A percentile compares a stretch with the other conserved stretches of the same genome.
Conservation (phyloP, 2,329 filamentous ascomycete genomes). For the Pseudogymnoascus sp. region DNA sequence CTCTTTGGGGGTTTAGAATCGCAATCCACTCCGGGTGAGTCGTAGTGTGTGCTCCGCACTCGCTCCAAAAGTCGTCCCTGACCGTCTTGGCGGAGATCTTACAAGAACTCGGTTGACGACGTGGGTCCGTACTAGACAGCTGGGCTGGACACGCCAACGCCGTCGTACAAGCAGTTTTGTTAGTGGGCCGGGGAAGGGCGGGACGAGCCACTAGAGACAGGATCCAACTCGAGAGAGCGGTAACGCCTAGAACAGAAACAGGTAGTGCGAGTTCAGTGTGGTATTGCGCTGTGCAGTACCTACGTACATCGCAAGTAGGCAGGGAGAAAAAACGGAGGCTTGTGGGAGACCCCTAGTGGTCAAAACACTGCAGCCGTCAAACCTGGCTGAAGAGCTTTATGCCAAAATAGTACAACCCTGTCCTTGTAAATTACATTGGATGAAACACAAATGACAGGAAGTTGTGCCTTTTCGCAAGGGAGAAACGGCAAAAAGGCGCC, state of each 20-base stretch:
- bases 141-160: neutral
- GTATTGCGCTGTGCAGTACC: neutral
- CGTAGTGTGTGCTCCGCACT: constrained; percentile 3
- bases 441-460: neutral
- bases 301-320: neutral
- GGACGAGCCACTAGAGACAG: constrained; percentile 3
- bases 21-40: neutral
- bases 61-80: neutral
- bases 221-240: neutral
- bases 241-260: constrained; percentile 4
- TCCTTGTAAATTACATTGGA: constrained; percentile 3
- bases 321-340: neutral
- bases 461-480: neutral
- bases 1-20: neutral
- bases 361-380: neutral
- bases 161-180: neutral
- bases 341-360: neutral
- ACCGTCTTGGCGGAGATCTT: constrained; percentile 5
- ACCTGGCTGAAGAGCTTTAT: neutral
- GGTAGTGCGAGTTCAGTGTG: neutral
- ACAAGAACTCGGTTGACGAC: neutral
- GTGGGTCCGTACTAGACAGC: neutral
- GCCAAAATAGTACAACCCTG: neutral
- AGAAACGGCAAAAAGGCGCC: neutral
- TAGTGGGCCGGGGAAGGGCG: constrained; percentile 2